Conservation (phyloP, 768 basidiomycete genomes). For the Termitomyces sp. region DNA sequence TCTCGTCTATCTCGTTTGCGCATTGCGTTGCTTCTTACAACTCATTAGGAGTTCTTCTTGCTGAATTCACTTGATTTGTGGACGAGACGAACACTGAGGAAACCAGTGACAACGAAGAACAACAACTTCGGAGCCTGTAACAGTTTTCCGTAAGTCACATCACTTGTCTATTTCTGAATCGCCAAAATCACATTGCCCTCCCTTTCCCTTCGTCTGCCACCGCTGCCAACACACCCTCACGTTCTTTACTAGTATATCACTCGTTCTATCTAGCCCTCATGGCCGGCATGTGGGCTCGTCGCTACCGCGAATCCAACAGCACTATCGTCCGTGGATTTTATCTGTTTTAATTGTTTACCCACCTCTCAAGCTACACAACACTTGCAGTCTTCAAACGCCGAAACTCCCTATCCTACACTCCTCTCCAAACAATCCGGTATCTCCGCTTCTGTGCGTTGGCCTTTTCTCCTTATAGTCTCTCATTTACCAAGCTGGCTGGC, state of each 20-base stretch:
- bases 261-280: slow-evolving; percentile 3
- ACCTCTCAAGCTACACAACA: not conserved
- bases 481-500: not conserved
- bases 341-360: not conserved
- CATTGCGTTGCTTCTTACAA: not conserved
- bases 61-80: not conserved
- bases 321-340: slow-evolving; percentile 10
- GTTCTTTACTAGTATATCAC: slow-evolving; percentile 4
- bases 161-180: not conserved
- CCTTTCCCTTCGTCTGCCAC: not conserved
- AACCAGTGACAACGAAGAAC: not conserved
- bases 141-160: slow-evolving; percentile 7
- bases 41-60: not conserved
- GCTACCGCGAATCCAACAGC: slow-evolving; percentile 11
- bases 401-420: slow-evolving; percentile 15
- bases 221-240: slow-evolving; percentile 1
- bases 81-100: not conserved
- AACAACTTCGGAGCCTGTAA: slow-evolving; percentile 1
- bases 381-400: slow-evolving; percentile 14
- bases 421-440: slow-evolving; percentile 11
- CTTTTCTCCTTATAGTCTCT: not conserved
- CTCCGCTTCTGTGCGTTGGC: slow-evolving; percentile 12
- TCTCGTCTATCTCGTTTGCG: not conserved
- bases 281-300: slow-evolving; percentile 11
- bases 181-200: not conserved